Evolutionary conservation across 805 yeast species (phyloP).

Genomic region (Kregervanrija pseudodelftensis): DNA sequence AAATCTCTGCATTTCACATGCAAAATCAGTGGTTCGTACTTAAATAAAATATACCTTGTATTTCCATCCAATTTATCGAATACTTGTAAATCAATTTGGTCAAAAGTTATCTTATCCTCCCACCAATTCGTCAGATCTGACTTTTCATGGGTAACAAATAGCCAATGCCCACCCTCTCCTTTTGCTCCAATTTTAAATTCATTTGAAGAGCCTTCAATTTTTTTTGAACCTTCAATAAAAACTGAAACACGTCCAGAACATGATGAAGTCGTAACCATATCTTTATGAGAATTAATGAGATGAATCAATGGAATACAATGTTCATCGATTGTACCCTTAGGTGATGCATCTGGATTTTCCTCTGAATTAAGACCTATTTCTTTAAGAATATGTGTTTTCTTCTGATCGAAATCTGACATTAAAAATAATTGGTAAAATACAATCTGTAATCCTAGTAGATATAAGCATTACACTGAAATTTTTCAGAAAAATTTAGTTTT

Average conservation of each 20-base stretch:
- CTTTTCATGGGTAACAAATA: conserved; percentile 68
- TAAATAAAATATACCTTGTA: conserved; percentile 58
- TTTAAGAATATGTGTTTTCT: conserved; percentile 46
- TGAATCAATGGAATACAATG: conserved; percentile 66
- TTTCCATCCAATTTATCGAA: background rate
- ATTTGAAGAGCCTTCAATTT: conserved; percentile 5
- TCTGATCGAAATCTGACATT: conserved; percentile 57
- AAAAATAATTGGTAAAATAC: background rate
- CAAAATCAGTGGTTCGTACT: conserved; percentile 78
- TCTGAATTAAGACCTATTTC: conserved; percentile 41
- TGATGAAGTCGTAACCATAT: conserved; percentile 81
- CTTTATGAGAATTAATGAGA: conserved; percentile 51
- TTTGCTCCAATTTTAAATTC: conserved; percentile 60
- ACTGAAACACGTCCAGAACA: conserved; percentile 86
- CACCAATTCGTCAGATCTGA: conserved; percentile 43
- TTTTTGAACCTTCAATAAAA: conserved; percentile 66
- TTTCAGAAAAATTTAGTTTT: background rate
- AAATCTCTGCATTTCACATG: conserved; percentile 73
- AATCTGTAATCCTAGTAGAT: background rate
- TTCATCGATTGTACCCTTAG: conserved; percentile 81
- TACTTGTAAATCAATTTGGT: too few relatives aligned
- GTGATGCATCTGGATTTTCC: conserved; percentile 58
- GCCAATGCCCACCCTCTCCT: conserved; percentile 81
- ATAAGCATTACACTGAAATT: background rate
- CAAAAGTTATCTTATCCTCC: conserved; percentile 15